Conservation (phyloP, 2,329 filamentous ascomycete species). For the Aspergillus oerlinghausenensis region DNA sequence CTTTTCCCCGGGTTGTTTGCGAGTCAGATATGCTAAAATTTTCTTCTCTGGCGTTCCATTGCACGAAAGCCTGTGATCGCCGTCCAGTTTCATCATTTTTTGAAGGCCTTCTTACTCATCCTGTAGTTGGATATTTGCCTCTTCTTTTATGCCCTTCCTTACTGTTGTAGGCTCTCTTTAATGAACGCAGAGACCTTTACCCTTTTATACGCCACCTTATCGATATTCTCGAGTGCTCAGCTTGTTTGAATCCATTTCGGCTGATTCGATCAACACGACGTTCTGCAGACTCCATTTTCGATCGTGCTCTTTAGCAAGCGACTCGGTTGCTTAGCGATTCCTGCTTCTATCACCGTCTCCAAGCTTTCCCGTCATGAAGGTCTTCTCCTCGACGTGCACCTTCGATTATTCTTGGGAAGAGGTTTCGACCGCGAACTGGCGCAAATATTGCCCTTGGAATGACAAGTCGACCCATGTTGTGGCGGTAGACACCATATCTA, state of each 20-base stretch:
- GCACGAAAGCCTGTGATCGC: slow-evolving; percentile 7
- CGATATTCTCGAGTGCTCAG: background rate
- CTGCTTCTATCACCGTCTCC: background rate
- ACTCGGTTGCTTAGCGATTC: background rate
- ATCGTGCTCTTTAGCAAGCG: background rate
- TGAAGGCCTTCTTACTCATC: slow-evolving; percentile 4
- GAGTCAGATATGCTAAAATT: slow-evolving; percentile 9
- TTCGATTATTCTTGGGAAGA: slow-evolving; percentile 99
- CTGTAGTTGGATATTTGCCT: slow-evolving; percentile 6
- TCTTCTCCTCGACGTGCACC: slow-evolving; percentile 83
- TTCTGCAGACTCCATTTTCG: background rate
- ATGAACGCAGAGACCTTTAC: background rate
- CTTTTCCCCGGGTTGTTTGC: slow-evolving; percentile 5
- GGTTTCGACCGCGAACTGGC: slow-evolving; percentile 96
- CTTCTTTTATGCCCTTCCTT: background rate
- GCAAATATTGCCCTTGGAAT: slow-evolving; percentile 98
- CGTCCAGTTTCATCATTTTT: slow-evolving; percentile 9
- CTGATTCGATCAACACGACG: background rate
- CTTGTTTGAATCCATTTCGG: background rate
- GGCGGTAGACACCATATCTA: slow-evolving; percentile 86
- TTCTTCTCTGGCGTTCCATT: slow-evolving; percentile 12
- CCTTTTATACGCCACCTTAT: background rate
- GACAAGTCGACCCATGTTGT: slow-evolving; percentile 96
- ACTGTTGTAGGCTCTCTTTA: background rate
- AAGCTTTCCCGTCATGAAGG: slow-evolving; percentile 65